Evolutionary conservation across 2,329 filamentous ascomycete species (phyloP), one percentile per base, ranked within the genome.

Genomic region (Trichoderma aggressivum): DNA sequence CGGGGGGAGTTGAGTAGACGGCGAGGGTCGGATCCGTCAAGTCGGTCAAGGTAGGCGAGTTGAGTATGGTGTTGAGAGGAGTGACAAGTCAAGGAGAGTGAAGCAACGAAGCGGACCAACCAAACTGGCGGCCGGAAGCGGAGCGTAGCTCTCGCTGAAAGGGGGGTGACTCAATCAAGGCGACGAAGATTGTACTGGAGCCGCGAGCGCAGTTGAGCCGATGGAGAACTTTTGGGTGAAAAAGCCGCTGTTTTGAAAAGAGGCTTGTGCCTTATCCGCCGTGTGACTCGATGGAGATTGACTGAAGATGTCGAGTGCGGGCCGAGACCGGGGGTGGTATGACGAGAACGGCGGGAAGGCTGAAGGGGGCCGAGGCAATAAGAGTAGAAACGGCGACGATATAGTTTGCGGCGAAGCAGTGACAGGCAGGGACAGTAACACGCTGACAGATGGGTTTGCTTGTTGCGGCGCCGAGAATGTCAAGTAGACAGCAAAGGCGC

Each of bases 131-230:
- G 68, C 72, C 71, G 72, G 70, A 74, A 76, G 75, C 76, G 75
- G 76, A 79, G 78, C 77, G 74, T 60, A 77, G 79, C 78, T 79
- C 77, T 72, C 76, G 74, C 78, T 73, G 73, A 60, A 64, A 61
- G 71, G 71, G 71, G 74, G 67, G 75, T 74, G 72, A 72, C 67
- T 74, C 73, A 70, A 71, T 75, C 77, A 62, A 74, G 69, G 71
- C 70, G 73, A 74, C 65, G 71, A 24, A 39, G 47, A 60, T 65
- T 65, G 39, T 21, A 5, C 18, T 24, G 18, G n/a, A 53, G 39
- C 60, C 65, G 65, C 60, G 50, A 58, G n/a, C 24, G 58, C 12
- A 72, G 76, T 75, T 73, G 75, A 75, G 77, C 76, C 75, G 75
- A 70, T 62, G 60, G 72, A 74, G 68, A 61, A 61, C 43, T 62